A percentile compares a stretch with the other conserved stretches of the same genome.
phyloP scores from a whole-genome alignment of 2,329 filamentous ascomycete species.

The Ilyonectria sp. region DNA sequence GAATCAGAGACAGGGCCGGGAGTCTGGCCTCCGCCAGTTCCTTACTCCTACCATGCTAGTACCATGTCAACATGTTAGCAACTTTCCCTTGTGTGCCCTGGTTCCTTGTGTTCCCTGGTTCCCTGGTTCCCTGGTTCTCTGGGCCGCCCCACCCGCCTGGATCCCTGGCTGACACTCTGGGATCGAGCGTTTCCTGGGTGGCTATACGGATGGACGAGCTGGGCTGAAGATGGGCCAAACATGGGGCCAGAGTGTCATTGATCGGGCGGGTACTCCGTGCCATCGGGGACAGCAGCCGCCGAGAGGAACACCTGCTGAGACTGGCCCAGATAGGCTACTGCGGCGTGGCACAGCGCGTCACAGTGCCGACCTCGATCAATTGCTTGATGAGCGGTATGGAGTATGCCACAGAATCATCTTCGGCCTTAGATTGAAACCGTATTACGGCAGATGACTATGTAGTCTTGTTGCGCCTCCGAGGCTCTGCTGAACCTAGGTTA shows the following conservation, averaged over 20 bases:
- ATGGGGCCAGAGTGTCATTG: neutral
- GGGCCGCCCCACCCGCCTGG: neutral
- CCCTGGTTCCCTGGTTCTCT: neutral
- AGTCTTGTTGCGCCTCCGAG: neutral
- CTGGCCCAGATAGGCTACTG: neutral
- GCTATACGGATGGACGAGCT: conserved; percentile 14
- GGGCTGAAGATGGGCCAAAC: conserved; percentile 17
- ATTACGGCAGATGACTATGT: conserved; percentile 16
- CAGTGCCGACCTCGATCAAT: neutral
- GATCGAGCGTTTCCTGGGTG: conserved; percentile 18
- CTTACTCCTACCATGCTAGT: neutral
- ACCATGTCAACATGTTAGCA: no score
- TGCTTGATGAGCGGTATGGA: conserved; percentile 1
- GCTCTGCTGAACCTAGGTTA: conserved; percentile 11
- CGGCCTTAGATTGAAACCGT: conserved; percentile 17
- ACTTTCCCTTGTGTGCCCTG: neutral
- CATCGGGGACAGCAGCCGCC: neutral
- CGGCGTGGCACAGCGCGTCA: neutral
- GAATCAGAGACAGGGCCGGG: conserved; percentile 12
- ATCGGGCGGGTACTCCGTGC: neutral
- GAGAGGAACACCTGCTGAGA: neutral
- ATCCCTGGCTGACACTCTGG: conserved; percentile 9
- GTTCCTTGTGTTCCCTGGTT: neutral
- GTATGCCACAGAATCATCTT: neutral
- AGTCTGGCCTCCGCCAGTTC: conserved; percentile 5